Evolutionary conservation across 1,139 yeast species (phyloP).

Genomic region (Geotrichum klebahnii): DNA sequence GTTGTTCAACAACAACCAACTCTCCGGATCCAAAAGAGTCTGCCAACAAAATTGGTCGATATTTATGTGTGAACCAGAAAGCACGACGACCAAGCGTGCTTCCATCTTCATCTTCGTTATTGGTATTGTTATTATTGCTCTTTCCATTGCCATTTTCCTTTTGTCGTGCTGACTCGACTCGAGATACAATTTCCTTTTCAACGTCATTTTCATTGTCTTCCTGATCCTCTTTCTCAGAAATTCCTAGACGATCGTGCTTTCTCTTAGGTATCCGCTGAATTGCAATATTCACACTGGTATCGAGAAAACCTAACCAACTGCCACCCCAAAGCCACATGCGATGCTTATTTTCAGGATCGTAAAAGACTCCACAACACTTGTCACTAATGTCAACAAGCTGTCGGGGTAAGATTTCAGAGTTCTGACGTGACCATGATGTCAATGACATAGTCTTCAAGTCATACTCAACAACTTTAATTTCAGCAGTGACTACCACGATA

Average conservation of each 20-base stretch:
- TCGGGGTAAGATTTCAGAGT: slow-evolving; percentile 69
- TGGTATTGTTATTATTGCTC: too few species aligned
- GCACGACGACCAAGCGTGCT: slow-evolving; percentile 38
- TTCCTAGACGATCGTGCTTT: slow-evolving; percentile 57
- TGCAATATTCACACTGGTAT: slow-evolving; percentile 60
- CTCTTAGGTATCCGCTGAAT: slow-evolving; percentile 40
- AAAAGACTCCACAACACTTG: slow-evolving; percentile 70
- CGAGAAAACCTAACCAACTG: slow-evolving; percentile 77
- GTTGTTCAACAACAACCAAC: slow-evolving; percentile 73
- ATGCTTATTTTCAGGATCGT: slow-evolving; percentile 40
- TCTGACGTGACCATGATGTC: slow-evolving; percentile 76
- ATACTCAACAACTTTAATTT: slow-evolving; percentile 71
- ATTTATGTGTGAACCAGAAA: slow-evolving; percentile 75
- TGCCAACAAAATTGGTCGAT: slow-evolving; percentile 67
- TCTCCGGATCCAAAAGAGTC: slow-evolving; percentile 55
- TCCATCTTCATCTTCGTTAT: slow-evolving; percentile 32
- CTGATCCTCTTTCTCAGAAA: slow-evolving; percentile 34
- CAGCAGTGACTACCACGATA: slow-evolving; percentile 65
- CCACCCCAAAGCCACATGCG: slow-evolving; percentile 82
- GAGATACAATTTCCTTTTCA: slow-evolving; percentile 11
- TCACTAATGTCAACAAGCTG: slow-evolving; percentile 59
- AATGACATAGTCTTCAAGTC: slow-evolving; percentile 41
- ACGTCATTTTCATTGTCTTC: slow-evolving; percentile 3
- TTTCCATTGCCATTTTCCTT: slow-evolving; percentile 9
- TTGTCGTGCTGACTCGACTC: slow-evolving; percentile 17